Base-by-base conservation (phyloP, 768 basidiomycete species). In the Tricholoma matsutake region DNA sequence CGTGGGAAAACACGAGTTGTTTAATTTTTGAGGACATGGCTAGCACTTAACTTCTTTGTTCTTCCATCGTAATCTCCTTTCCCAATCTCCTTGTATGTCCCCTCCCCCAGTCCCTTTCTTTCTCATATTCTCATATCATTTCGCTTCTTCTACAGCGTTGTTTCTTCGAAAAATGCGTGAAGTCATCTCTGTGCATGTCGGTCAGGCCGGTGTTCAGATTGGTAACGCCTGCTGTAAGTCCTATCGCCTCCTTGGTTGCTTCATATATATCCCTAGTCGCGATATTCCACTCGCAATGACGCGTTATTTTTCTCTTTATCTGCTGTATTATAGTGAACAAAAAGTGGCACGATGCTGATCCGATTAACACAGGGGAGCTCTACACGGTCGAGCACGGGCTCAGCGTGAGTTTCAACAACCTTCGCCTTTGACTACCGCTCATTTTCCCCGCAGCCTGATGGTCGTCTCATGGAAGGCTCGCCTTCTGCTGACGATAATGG, bases 361-460 rank as follows among this genome's bases (percentile, higher is more conserved):
- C 61, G 65, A 72, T 61, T 55, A 64, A 63, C 63, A 69, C 71
- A 94, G 92, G 92, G 96, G 96, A 97, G 77, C 87, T 98, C 64
- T 99, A 98, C 81, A 97, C 95, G 67, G 83, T 98, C 71, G 96
- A 99, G 78, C 96, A 98, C 72, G 96, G 96, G 68, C 82, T 99
- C 61, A 92, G 87, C 77, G 96, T 96, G 74, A 72, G 92, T 82
- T 16, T 25, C 56, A 43, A 22, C 60, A 52, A 16, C 43, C 34
- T 59, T 20, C 37, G 14, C 52, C 57, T 34, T 7, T 47, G 34
- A 28, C 43, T 59, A 53, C 45, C 37, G 45, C 64, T 70, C 66
- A 70, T 57, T 57, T 53, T 70, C 54, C 41, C 59, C 62, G 34
- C 68, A 97, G 96, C 91, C 94, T 58, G 96, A 97, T 74, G 96